phyloP scores from a whole-genome alignment of 2,329 filamentous ascomycete species.

The Zasmidium cellare region DNA sequence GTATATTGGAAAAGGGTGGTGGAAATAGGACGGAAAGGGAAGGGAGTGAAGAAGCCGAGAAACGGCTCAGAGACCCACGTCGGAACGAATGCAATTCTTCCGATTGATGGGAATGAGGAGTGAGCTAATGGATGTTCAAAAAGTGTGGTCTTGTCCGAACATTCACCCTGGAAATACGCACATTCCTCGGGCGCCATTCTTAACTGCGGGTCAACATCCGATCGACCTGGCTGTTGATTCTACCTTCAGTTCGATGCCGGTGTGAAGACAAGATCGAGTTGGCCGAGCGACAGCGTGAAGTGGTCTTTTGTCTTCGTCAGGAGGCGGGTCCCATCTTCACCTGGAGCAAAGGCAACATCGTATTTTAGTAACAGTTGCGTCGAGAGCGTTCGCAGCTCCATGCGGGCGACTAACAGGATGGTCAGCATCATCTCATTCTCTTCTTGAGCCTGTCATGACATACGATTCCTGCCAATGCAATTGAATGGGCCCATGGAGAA shows the following conservation, averaged over 20 bases:
- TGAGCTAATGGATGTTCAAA: neutral
- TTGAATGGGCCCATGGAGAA: slow-evolving; percentile 37
- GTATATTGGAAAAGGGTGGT: neutral
- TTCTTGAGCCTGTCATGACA: neutral
- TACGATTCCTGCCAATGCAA: slow-evolving; percentile 39
- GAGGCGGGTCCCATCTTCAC: slow-evolving; percentile 36
- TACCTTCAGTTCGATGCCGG: slow-evolving; percentile 12
- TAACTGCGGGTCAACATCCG: no score
- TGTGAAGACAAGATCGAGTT: slow-evolving; percentile 21
- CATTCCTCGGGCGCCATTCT: neutral
- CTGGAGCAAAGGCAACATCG: slow-evolving; percentile 39
- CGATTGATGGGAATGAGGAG: neutral
- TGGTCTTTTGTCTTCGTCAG: slow-evolving; percentile 37
- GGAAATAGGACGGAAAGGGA: neutral
- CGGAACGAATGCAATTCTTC: neutral
- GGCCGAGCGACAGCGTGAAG: slow-evolving; percentile 34
- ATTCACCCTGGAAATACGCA: neutral
- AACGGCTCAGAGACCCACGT: neutral
- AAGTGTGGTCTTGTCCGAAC: neutral
- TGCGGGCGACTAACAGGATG: slow-evolving; percentile 31
- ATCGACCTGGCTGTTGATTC: no score
- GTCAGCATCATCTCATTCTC: slow-evolving; percentile 1
- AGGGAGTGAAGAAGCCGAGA: neutral
- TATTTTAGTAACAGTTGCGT: slow-evolving; percentile 38
- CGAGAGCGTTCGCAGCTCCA: slow-evolving; percentile 38